Evolutionary conservation across 2,329 filamentous ascomycete genomes (phyloP), one percentile per base, ranked within the genome.

Genomic region (Alternaria sp.): DNA sequence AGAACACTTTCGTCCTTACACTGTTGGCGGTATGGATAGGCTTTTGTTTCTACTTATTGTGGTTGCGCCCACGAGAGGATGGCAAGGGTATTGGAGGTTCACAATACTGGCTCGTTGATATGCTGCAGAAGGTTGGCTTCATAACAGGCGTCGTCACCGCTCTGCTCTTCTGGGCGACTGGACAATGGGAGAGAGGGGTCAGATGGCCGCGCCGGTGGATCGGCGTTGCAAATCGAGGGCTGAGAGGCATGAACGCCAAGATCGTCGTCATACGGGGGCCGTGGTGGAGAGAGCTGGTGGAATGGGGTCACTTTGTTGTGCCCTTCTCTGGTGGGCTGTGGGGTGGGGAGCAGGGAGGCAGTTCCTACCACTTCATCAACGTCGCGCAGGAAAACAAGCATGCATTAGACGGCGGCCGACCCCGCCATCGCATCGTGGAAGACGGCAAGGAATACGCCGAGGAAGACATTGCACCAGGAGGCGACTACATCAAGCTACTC

Each of bases 31-130:
- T 90, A 28, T 99, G 95, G 95, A 89, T 93, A 48, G 81, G 87
- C 63, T 90, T 91, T 72, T 98, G 97, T 81, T 89, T 89, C 66
- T 97, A 97, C 80, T 90, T 92, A 11, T 86, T 98, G 50, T 98
- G 97, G 83, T 86, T 98, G 67, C 91, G 93, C n/a, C 94, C 94
- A n/a, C 89, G 94, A 67, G 94, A 97, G 79, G 94, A 98, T 83
- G 94, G 94, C 67, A 89, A 87, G 68, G 94, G 94, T 38, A 89
- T 97, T 6, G 95, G 95, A 54, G 94, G 95, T 32, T 94, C 91
- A 14, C 93, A 97, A 54, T 99, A 99, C 84, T 98, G 94, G 94
- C 90, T 96, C 28, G 87, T 98, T 4, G 94, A 98, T 74, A 92
- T 92, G 76, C 87, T 87, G 8, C 92, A 98, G 81, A 96, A 95